phyloP scores from a whole-genome alignment of 345 rosid genomes.

The Linum lewisii region DNA sequence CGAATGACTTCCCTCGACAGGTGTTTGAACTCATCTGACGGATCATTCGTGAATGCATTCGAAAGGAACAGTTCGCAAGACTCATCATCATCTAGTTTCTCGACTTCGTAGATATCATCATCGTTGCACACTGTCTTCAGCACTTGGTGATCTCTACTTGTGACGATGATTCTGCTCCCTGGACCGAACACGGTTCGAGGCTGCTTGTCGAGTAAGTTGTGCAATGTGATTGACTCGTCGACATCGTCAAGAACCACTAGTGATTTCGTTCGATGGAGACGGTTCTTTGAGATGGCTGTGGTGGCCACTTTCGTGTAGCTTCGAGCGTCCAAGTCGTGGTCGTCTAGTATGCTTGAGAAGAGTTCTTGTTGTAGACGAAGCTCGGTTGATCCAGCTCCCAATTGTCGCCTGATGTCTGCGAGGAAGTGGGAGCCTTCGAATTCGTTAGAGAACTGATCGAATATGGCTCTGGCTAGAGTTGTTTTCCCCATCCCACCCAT shows the following conservation, averaged over 20 bases:
- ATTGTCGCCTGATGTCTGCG: neutral
- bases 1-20: neutral
- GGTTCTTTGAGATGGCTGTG: neutral
- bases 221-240: neutral
- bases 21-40: neutral
- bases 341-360: neutral
- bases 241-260: constrained; percentile 2
- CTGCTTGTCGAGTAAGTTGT: neutral
- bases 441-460: neutral
- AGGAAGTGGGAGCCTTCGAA: neutral
- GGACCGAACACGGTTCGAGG: neutral
- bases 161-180: neutral
- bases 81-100: neutral
- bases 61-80: neutral
- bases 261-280: neutral
- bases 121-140: neutral
- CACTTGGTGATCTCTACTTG: neutral
- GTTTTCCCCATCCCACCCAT: constrained; percentile 6
- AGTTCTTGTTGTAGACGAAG: neutral
- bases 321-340: neutral
- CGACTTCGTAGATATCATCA: neutral
- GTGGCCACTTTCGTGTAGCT: neutral
- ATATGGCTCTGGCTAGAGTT: neutral
- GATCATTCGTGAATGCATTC: neutral
- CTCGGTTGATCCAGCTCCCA: no score